Base-by-base conservation (phyloP, 225 moss, liverwort and hornwort genomes). In the Marchantia polymorpha region DNA sequence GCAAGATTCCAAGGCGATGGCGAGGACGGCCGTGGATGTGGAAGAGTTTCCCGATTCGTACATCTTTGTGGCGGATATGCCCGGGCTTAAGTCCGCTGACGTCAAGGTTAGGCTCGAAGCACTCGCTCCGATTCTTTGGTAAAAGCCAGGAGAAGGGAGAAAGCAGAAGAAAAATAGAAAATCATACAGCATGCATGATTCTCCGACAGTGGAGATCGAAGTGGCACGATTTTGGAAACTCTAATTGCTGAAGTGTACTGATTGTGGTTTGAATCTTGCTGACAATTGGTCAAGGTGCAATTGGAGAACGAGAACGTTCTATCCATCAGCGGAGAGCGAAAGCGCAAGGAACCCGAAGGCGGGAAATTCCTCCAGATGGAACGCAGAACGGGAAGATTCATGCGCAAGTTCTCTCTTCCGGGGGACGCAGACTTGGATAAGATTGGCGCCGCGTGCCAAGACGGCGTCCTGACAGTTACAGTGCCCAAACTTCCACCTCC, bases 1-100 rank as follows among this genome's bases (percentile, higher is more conserved):
- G 79, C 84, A 80, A 9, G 86, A 90, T 81, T 82, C 86, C 51
- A 90, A 88, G 81, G 86, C 90, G 12, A 82, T 86, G 78, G 81
- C 78, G 3, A 77, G 88, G 31, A 90, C 86, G 49, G 81, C 86
- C 3, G 88, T 90, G 65, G 86, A 86, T 56, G 86, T 88, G 63
- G 86, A 86, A 69, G 90, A 90, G 81, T 76, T 82, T 26, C 77
- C 86, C 0, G 67, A 88, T 8, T 73, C 84, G 15, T 84, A 84
- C 48, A 72, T 84, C 20, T 90, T 86, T 12, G 84, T 83, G 6
- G 90, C 83, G 17, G 88, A 90, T 20, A 84, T 86, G 90, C 88
- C 86, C 7, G 88, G 88, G 52, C 86, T 90, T 25, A 90, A 86
- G 47, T 84, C 88, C 48, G 80, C 83, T 0, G 86, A 90, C 54